A percentile compares a stretch with the other conserved stretches of the same genome.
Evolutionary conservation across 208 protist species (phyloP).

Genomic region (Histomonas meleagridis): DNA sequence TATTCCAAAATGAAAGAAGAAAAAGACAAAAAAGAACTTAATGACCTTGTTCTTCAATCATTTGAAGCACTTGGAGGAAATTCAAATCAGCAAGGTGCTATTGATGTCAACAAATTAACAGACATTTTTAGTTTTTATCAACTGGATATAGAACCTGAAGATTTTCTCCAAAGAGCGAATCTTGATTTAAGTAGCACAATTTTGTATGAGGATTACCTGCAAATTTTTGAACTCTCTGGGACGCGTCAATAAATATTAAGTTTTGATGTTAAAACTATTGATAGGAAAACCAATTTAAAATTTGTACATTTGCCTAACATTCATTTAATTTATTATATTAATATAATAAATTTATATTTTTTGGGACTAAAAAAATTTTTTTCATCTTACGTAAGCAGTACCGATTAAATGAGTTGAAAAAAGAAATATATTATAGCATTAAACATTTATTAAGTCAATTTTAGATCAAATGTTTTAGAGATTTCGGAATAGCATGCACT

Average conservation of each 20-base stretch:
- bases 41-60: conserved; percentile 1
- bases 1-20: conserved; percentile 20
- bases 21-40: conserved; percentile 24
- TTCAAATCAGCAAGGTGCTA: not conserved
- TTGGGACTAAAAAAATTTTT: too few species aligned
- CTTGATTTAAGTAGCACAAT: conserved; percentile 14
- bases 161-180: not conserved
- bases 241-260: not conserved
- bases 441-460: too few species aligned
- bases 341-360: too few species aligned
- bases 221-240: not conserved
- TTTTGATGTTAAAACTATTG: too few species aligned
- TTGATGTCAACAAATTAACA: not conserved
- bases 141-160: not conserved
- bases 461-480: too few species aligned
- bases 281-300: too few species aligned
- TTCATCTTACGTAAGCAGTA: too few species aligned
- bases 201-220: not conserved
- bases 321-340: too few species aligned
- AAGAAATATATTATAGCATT: too few species aligned
- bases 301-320: too few species aligned
- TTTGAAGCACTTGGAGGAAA: conserved; percentile 28
- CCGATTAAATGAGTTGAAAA: too few species aligned
- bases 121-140: conserved; percentile 14
- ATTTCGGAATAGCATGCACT: too few species aligned